phyloP scores from a whole-genome alignment of 106 monocot genomes.

The Acorus gramineus region DNA sequence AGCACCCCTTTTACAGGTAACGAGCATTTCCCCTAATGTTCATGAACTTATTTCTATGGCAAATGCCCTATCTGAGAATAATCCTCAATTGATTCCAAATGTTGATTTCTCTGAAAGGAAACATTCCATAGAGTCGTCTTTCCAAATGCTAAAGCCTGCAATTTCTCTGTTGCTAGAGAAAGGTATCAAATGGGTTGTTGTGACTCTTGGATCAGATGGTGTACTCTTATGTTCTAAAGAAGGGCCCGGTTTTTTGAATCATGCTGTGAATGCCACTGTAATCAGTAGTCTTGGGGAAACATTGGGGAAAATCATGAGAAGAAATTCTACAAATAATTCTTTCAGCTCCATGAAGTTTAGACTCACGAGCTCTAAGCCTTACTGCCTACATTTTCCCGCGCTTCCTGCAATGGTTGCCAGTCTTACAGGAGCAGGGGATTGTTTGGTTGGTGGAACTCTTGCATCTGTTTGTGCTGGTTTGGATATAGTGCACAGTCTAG shows the following conservation, averaged over 20 bases:
- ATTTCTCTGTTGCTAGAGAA: conserved; percentile 45
- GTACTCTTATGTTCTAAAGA: conserved; percentile 51
- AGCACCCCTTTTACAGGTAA: conserved; percentile 35
- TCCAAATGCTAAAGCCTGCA: conserved; percentile 41
- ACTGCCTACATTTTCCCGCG: conserved; percentile 62
- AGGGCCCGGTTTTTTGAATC: conserved; percentile 14
- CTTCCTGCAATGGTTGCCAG: conserved; percentile 52
- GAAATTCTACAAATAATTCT: not conserved
- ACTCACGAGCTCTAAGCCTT: conserved; percentile 3
- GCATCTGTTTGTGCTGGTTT: conserved; percentile 54
- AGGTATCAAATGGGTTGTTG: conserved; percentile 49
- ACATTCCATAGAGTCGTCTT: conserved; percentile 29
- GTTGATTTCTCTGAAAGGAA: conserved; percentile 4
- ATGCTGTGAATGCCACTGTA: conserved; percentile 5
- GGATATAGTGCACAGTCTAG: conserved; percentile 47
- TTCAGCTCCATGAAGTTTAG: conserved; percentile 5
- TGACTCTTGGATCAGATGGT: conserved; percentile 68
- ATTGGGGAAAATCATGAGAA: conserved; percentile 23
- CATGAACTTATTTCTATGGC: conserved; percentile 78
- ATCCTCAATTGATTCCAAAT: conserved; percentile 5
- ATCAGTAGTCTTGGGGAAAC: not conserved
- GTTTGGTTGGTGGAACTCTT: conserved; percentile 76
- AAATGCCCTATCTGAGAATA: conserved; percentile 31
- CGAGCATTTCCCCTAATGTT: conserved; percentile 70
- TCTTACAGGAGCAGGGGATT: conserved; percentile 75